Conservation (phyloP, 805 yeast species). For the Starmerella etchellsii region DNA sequence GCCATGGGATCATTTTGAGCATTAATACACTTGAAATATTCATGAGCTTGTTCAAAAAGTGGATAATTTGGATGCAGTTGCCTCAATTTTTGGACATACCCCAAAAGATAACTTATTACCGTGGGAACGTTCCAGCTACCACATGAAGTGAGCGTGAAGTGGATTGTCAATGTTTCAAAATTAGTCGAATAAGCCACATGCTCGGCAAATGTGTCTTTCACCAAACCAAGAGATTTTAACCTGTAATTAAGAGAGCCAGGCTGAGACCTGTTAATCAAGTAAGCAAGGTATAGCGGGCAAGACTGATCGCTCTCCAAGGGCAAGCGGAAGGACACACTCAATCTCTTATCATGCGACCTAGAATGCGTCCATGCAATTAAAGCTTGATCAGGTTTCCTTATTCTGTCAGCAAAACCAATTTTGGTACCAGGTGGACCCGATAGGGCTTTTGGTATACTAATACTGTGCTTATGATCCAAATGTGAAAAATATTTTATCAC, state of each 20-base stretch:
- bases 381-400: no score
- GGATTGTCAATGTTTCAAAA: not conserved
- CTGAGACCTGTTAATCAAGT: not conserved
- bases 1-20: not conserved
- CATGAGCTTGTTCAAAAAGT: not conserved
- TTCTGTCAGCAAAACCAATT: not conserved
- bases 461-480: not conserved
- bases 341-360: not conserved
- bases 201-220: not conserved
- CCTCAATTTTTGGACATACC: not conserved
- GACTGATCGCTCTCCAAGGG: not conserved
- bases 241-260: not conserved
- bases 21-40: not conserved
- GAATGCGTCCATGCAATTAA: not conserved
- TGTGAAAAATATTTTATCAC: not conserved
- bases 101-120: not conserved
- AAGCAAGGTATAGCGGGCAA: not conserved
- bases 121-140: not conserved
- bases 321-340: not conserved
- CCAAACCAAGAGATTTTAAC: not conserved
- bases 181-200: not conserved
- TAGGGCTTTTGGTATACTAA: not conserved
- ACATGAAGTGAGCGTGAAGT: not conserved
- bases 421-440: not conserved
- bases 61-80: not conserved